Conservation (phyloP, 768 basidiomycete genomes). For the Suillus discolor region DNA sequence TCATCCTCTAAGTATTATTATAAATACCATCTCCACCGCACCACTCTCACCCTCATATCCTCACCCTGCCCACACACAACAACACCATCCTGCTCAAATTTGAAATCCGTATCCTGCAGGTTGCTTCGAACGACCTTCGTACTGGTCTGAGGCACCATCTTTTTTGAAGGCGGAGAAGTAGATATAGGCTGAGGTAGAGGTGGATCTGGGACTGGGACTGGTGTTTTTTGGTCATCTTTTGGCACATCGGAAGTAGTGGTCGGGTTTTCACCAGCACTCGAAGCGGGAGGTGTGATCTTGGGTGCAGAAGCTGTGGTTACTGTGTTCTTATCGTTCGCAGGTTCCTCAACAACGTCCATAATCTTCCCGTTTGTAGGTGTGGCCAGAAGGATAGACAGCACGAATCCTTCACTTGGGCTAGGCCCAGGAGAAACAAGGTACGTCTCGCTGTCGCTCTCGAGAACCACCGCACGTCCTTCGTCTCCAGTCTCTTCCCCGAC, state of each 20-base stretch:
- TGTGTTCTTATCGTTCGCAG: neutral
- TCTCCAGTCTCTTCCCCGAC: conserved; percentile 14
- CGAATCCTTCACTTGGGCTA: conserved; percentile 7
- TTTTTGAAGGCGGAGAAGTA: neutral
- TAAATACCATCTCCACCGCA: conserved; percentile 30
- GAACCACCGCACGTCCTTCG: conserved; percentile 20
- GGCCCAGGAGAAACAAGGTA: conserved; percentile 23
- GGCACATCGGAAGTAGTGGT: neutral
- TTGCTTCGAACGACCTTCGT: conserved; percentile 18
- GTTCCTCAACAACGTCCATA: neutral
- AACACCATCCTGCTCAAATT: conserved; percentile 24
- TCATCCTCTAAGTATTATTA: neutral
- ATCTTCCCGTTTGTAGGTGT: neutral
- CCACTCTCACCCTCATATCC: conserved; percentile 24
- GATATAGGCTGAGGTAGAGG: neutral
- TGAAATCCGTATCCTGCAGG: conserved; percentile 23
- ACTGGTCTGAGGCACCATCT: neutral
- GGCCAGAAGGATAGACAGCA: conserved; percentile 2
- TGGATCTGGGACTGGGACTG: neutral
- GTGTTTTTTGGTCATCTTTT: neutral
- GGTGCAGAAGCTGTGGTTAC: neutral
- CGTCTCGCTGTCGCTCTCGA: conserved; percentile 26
- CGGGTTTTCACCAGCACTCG: neutral
- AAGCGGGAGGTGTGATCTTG: neutral
- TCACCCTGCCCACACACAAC: conserved; percentile 14